Base-by-base conservation (phyloP, 441 rosid genomes). In the Syzygium syzygioides region DNA sequence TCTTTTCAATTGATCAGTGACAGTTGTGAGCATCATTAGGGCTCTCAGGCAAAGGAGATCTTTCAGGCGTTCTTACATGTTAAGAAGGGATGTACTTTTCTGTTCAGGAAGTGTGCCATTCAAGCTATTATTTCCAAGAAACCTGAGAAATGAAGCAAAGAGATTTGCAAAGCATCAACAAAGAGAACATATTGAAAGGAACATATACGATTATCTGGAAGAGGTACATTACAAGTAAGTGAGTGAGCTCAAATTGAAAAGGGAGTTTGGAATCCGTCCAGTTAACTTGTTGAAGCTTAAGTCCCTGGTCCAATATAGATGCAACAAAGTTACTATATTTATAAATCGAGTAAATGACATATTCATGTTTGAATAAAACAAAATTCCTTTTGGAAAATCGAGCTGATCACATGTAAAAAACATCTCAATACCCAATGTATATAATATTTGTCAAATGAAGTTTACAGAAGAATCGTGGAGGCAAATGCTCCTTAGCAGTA, bases 221-320 rank as follows among this genome's bases (percentile, higher is more conserved):
- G 52, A 59, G 48, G 37, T 4, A 85, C 87, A 93, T 92, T 91
- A 93, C 97, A 95, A 85, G 91, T 90, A 90, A 87, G 90, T 88
- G 86, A 94, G 94, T 54, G 91, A 88, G 84, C 90, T 91, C 91
- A 91, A 89, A 90, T 90, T 91, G 88, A 95, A 94, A 89, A 95
- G 94, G 1, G 95, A 90, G 32, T 90, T 87, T 54, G 96, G 95
- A 88, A 95, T 94, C 34, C 86, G 83, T 90, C 95, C 92, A n/a
- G 55, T 79, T 86, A 88, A 62, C 45, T 92, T 87, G 92, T 95
- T 95, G 94, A 94, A 96, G 93, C 98, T 96, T 91, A 96, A 94
- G 92, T 96, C 98, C 87, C 99, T 87, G 85, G 76, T 64, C 45
- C 55, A 30, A 55, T 53, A 55, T 23, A 87, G 79, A 86, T 32